Conservation (phyloP, 1,139 yeast genomes). For the Pichia sp. region DNA sequence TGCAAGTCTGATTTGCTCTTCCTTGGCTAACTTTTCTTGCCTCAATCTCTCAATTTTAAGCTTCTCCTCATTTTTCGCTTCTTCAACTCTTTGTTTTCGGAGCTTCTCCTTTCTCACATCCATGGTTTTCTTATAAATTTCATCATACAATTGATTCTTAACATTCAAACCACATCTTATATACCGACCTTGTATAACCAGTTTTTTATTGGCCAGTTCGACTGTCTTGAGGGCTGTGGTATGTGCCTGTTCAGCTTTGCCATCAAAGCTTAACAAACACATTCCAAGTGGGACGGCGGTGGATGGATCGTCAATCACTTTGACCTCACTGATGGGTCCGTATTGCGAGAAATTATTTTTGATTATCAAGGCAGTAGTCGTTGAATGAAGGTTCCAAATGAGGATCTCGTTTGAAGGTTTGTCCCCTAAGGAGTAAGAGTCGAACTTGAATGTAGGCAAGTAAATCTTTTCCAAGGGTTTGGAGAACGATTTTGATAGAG, state of each 20-base stretch:
- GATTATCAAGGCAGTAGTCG: slow-evolving; percentile 45
- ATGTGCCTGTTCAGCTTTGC: slow-evolving; percentile 53
- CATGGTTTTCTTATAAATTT: slow-evolving; percentile 23
- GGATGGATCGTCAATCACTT: slow-evolving; percentile 62
- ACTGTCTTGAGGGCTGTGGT: slow-evolving; percentile 42
- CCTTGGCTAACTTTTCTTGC: slow-evolving; percentile 6
- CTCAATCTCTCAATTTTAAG: slow-evolving; percentile 11
- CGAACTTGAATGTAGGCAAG: slow-evolving; percentile 53
- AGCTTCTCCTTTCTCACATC: slow-evolving; percentile 20
- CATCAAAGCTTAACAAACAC: slow-evolving; percentile 60
- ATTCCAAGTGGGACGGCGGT: slow-evolving; percentile 81
- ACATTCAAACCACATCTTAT: slow-evolving; percentile 28
- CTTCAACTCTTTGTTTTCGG: slow-evolving; percentile 17
- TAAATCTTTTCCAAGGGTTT: slow-evolving; percentile 36
- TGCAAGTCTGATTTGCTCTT: background rate
- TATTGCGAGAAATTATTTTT: slow-evolving; percentile 53
- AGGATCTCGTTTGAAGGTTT: slow-evolving; percentile 70
- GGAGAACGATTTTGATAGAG: slow-evolving; percentile 21
- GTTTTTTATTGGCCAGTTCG: slow-evolving; percentile 26
- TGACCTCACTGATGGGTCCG: slow-evolving; percentile 58
- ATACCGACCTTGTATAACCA: slow-evolving; percentile 25
- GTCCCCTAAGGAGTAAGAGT: slow-evolving; percentile 70
- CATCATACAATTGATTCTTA: slow-evolving; percentile 21
- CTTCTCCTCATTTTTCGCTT: slow-evolving; percentile 17
- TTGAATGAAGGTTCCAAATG: slow-evolving; percentile 56